phyloP scores from a whole-genome alignment of 345 rosid species.

The Eucalyptus marginata region DNA sequence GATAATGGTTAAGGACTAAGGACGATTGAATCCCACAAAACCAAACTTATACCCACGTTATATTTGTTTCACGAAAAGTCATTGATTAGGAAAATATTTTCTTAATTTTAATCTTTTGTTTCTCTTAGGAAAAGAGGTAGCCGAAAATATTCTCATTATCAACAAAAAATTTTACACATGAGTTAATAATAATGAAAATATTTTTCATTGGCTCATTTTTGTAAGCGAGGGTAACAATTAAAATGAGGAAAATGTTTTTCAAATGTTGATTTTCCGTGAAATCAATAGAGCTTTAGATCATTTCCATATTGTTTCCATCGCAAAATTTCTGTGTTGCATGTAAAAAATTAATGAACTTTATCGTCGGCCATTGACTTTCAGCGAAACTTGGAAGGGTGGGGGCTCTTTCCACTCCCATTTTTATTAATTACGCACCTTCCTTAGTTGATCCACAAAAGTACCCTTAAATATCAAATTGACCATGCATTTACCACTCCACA shows the following conservation, averaged over 20 bases:
- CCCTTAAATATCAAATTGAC: too few species aligned
- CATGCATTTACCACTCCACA: too few species aligned
- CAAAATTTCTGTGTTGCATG: background rate
- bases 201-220: background rate
- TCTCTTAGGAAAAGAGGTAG: background rate
- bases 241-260: fast-evolving
- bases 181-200: background rate
- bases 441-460: background rate
- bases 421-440: background rate
- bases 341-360: background rate
- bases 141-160: background rate
- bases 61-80: background rate
- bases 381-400: background rate
- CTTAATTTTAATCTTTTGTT: background rate
- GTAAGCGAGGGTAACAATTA: background rate
- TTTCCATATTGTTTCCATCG: background rate
- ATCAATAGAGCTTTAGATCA: background rate
- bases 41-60: background rate
- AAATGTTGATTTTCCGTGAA: background rate
- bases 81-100: background rate
- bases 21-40: background rate
- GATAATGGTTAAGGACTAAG: background rate
- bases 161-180: background rate
- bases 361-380: background rate
- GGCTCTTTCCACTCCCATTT: background rate